Evolutionary conservation across 768 basidiomycete genomes (phyloP).

Genomic region (Boletus pseudopeckii): DNA sequence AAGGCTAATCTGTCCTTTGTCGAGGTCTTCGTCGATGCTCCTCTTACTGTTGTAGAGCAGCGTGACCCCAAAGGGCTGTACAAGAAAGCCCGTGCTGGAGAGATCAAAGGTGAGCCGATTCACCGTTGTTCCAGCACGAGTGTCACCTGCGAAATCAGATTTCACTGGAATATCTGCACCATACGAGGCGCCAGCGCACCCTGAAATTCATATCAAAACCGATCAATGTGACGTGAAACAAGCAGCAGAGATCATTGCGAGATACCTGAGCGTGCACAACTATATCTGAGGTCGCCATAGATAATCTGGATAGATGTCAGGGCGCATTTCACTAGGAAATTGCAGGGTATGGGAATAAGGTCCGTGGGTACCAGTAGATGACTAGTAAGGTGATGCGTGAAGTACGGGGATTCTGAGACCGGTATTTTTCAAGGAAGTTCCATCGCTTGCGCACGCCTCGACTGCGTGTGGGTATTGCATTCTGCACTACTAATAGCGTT

Average conservation of each 20-base stretch:
- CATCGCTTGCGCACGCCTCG: slow-evolving; percentile 9
- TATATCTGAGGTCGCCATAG: slow-evolving; percentile 41
- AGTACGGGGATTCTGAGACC: slow-evolving; percentile 1
- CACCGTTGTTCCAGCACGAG: background rate
- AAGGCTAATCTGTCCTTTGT: slow-evolving; percentile 74
- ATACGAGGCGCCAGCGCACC: slow-evolving; percentile 81
- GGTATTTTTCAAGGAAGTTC: slow-evolving; percentile 20
- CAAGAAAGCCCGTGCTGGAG: slow-evolving; percentile 91
- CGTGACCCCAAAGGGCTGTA: slow-evolving; percentile 98
- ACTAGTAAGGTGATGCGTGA: slow-evolving; percentile 12
- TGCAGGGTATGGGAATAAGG: slow-evolving; percentile 6
- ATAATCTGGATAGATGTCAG: slow-evolving; percentile 16
- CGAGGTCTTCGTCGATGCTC: slow-evolving; percentile 94
- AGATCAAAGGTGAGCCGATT: slow-evolving; percentile 76
- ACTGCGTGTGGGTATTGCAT: slow-evolving; percentile 4
- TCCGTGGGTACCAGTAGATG: slow-evolving; percentile 17
- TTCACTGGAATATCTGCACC: slow-evolving; percentile 98
- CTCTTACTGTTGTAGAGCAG: slow-evolving; percentile 80
- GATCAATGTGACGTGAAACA: slow-evolving; percentile 73
- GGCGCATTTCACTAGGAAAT: slow-evolving; percentile 11
- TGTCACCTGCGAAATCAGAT: slow-evolving; percentile 48
- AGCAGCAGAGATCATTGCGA: slow-evolving; percentile 73
- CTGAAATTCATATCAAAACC: slow-evolving; percentile 93
- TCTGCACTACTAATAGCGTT: slow-evolving; percentile 6
- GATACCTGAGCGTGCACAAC: slow-evolving; percentile 70